Evolutionary conservation across 805 yeast species (phyloP).

Genomic region (Diddensiella transvaalensis): DNA sequence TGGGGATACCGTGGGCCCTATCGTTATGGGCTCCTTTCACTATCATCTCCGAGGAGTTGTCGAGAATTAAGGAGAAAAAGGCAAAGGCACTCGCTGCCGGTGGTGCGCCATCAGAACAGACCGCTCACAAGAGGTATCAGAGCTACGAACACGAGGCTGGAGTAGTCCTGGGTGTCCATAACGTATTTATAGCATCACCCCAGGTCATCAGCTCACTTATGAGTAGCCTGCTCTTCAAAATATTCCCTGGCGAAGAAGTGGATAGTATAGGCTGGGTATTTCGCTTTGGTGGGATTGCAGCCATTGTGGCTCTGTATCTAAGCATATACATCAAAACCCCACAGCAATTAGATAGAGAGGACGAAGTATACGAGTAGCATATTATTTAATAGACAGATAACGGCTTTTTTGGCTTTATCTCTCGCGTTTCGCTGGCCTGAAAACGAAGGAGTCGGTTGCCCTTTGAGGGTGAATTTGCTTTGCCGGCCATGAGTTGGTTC

Average conservation of each 20-base stretch:
- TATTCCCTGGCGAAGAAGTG: conserved; percentile 33
- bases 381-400: no score
- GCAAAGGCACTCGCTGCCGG: conserved; percentile 23
- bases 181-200: conserved; percentile 55
- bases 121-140: conserved; percentile 7
- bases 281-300: conserved; percentile 50
- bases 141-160: conserved; percentile 53
- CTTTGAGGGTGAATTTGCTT: no score
- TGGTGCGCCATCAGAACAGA: neutral
- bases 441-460: neutral
- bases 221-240: conserved; percentile 44
- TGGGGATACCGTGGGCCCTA: conserved; percentile 64
- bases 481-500: neutral
- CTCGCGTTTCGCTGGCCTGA: no score
- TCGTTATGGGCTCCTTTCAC: conserved; percentile 68
- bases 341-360: conserved; percentile 26
- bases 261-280: conserved; percentile 54
- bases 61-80: conserved; percentile 49
- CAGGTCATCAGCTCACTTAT: conserved; percentile 51
- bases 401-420: no score
- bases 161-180: conserved; percentile 52
- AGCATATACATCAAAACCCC: conserved; percentile 44
- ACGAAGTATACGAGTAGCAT: conserved; percentile 16
- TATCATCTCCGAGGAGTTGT: conserved; percentile 53
- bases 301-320: conserved; percentile 44